Base-by-base conservation (phyloP, 1,139 yeast species). In the Torulaspora globosa region DNA sequence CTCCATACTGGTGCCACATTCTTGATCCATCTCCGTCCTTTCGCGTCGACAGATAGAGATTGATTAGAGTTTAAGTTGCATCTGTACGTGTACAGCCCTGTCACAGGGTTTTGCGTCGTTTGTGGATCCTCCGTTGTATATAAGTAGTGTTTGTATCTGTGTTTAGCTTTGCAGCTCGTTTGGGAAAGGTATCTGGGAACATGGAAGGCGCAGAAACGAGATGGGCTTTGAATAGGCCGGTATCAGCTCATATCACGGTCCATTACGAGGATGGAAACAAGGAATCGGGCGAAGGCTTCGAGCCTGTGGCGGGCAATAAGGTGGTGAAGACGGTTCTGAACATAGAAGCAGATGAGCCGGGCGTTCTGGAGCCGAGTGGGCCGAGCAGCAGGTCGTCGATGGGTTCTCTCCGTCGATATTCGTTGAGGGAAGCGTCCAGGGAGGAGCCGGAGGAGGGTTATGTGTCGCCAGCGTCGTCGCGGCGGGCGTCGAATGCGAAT, bases 141-240 rank as follows among this genome's bases (percentile, higher is more conserved):
- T 26, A 26, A 26, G 29, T 26, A 26, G n/a, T 26, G 19, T 31
- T 9, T 31, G 23, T 34, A 31, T 5, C 19, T 21, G 15, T 19
- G 21, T 14, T 21, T 5, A 19, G 28, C 12, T 2, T 26, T 11
- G 8, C 29, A 10, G 12, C 6, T 26, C 12, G 29, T 26, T 26
- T n/a, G 12, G 12, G 3, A 3, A 26, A 8, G 29, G 3, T 18
- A 16, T 2, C 7, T 18, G 26, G 11, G 26, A 21, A 18, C 6
- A 34, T 34, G 28, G 36, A 40, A 23, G 44, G 34, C 11, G 18
- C 44, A 19, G 44, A 41, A 12, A 14, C 31, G 38, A 32, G 40
- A 40, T 44, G 47, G 47, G 41, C 47, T n/a, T 18, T 39, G 38
- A 47, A 47, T 14, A 44, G 45, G 32, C 50, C 50, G 18, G 50